These are phyloP conservation scores for Tulasnella sp. DNA, from an alignment of 768 basidiomycete genomes.

Conservation along the genomic window DNA sequence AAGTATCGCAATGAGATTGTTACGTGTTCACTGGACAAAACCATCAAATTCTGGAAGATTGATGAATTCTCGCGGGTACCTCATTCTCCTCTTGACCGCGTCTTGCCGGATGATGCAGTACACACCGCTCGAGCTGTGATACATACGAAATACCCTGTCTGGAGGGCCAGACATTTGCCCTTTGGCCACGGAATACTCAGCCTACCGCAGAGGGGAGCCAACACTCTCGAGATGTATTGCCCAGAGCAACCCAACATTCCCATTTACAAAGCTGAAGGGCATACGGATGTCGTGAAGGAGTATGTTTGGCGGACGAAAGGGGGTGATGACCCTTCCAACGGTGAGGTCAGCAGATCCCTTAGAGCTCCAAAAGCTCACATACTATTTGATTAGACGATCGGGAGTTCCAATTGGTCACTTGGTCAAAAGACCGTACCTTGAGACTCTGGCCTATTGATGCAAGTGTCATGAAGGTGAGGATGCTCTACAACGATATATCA, in stretches of 20 bases:
- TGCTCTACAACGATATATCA: background rate
- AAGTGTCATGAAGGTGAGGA: conserved; percentile 51
- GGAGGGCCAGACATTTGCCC: conserved; percentile 84
- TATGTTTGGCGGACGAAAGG: conserved; percentile 80
- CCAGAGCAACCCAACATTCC: conserved; percentile 34
- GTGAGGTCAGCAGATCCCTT: too few relatives aligned
- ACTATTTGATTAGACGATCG: conserved; percentile 43
- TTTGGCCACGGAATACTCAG: conserved; percentile 83
- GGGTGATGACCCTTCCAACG: conserved; percentile 37
- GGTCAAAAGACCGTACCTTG: conserved; percentile 84
- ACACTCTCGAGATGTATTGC: conserved; percentile 72
- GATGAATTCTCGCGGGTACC: background rate
- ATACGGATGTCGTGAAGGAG: conserved; percentile 90
- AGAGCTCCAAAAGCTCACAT: too few relatives aligned
- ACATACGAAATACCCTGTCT: conserved; percentile 75
- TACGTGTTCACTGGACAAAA: conserved; percentile 89
- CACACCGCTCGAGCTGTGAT: conserved; percentile 30
- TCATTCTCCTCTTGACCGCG: conserved; percentile 1
- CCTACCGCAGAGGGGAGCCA: conserved; percentile 78
- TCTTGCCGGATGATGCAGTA: background rate
- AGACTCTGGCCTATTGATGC: conserved; percentile 79
- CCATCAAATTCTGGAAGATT: conserved; percentile 75
- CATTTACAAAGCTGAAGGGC: conserved; percentile 71
- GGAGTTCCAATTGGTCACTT: conserved; percentile 52
- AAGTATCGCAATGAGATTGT: conserved; percentile 61